Evolutionary conservation across 768 basidiomycete species (phyloP), one percentile per base, ranked within the genome.

Genomic region (Mycena albidolilacea): DNA sequence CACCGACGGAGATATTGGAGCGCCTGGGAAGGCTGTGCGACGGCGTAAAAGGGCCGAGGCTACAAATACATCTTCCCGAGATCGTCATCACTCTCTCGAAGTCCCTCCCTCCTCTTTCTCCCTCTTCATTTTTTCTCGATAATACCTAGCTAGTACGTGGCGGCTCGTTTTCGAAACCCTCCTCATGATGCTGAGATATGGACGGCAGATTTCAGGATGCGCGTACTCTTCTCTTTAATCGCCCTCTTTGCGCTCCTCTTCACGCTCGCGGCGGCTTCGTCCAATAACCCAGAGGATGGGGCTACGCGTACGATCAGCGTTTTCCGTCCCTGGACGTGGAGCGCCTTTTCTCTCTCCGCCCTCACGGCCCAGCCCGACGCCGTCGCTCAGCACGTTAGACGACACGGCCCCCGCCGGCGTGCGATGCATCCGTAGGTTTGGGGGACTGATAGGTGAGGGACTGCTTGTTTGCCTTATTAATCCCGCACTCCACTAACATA

Each of bases 321-420:
- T 19, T 61, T 71, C 60, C 70, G 70, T 14, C 70, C 70, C 7
- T 71, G 70, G 70, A 67, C 70, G n/a, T 67, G 64, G 64, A 38
- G 52, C 30, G 30, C 30, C 1, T 35, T 71, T 0, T 39, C 70
- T 3, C 52, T 71, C 7, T 21, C 64, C 30, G 60, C 41, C 30
- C 1, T 48, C 14, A 30, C 50, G 10, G 41, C 14, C 19, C 19
- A 60, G 43, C 17, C 46, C 41, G 57, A 61, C 35, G 64, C 70
- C 17, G 41, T 52, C 7, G 21, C 58, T 38, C 46, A 15, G 11
- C 65, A 67, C 7, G 70, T 71, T 30, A 57, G 70, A 38, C 64
- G 65, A 23, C 70, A 71, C 64, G 70, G 70, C 15, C 70, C 70
- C 19, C 23, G 60, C 48, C 70, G 70, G 35, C 64, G 70, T 3